Evolutionary conservation across 768 basidiomycete species (phyloP).

Genomic region (Dacryopinax primogenitus): DNA sequence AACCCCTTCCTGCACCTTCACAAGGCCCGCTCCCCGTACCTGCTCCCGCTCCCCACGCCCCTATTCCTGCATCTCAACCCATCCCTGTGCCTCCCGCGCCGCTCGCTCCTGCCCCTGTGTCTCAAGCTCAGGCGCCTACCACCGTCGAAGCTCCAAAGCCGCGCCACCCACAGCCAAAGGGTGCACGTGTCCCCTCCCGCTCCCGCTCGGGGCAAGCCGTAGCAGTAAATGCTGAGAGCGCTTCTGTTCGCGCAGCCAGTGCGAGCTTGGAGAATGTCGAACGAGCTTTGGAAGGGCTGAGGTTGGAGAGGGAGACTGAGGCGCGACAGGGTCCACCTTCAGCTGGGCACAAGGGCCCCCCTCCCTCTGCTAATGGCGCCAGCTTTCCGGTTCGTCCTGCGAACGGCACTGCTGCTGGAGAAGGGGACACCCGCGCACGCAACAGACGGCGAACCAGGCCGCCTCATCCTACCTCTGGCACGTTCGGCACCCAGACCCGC

Average conservation of each 20-base stretch:
- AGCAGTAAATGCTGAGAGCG: no score
- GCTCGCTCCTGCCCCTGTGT: conserved; percentile 21
- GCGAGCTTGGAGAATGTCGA: conserved; percentile 36
- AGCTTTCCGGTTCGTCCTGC: not conserved
- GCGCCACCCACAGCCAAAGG: not conserved
- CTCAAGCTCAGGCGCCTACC: conserved; percentile 30
- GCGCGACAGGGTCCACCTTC: not conserved
- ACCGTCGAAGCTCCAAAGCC: conserved; percentile 36
- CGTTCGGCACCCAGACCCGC: not conserved
- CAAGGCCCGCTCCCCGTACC: not conserved
- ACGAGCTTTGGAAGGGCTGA: conserved; percentile 41
- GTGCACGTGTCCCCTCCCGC: conserved; percentile 2
- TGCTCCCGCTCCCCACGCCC: not conserved
- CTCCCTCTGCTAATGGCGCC: conserved; percentile 3
- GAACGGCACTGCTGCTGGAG: not conserved
- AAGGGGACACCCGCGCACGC: not conserved
- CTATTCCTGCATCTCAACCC: no score
- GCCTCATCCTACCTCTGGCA: not conserved
- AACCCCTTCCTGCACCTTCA: not conserved
- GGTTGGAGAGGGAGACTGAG: conserved; percentile 26
- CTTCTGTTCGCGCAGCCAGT: conserved; percentile 15
- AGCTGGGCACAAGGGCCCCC: not conserved
- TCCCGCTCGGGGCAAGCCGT: no score
- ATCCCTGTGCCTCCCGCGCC: not conserved
- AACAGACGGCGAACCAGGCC: conserved; percentile 3